A percentile compares a stretch with the other conserved stretches of the same genome.
Conservation (phyloP, 2,329 filamentous ascomycete species). For the Corinectria fuckeliana region DNA sequence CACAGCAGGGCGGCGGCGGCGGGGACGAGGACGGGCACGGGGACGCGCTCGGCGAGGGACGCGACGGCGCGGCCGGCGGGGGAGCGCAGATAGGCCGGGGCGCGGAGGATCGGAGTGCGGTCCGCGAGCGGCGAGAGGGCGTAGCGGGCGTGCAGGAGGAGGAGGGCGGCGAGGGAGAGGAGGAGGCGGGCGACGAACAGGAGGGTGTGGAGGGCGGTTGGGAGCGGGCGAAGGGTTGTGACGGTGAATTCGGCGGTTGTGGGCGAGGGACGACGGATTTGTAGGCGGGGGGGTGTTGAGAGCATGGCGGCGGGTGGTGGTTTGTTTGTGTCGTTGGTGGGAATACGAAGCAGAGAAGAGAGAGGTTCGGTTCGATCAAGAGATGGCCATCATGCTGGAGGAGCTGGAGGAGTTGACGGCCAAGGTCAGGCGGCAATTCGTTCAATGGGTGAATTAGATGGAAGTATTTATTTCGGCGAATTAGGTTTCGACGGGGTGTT, state of each 20-base stretch:
- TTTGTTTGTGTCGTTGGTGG: background rate
- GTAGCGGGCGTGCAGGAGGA: slow-evolving; percentile 60
- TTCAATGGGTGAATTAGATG: background rate
- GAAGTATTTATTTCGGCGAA: background rate
- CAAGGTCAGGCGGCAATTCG: background rate
- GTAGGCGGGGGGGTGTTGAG: slow-evolving; percentile 64
- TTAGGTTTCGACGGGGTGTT: background rate
- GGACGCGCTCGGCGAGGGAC: slow-evolving; percentile 43
- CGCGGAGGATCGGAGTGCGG: slow-evolving; percentile 35
- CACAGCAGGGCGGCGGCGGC: slow-evolving; percentile 48
- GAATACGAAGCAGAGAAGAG: slow-evolving; percentile 8
- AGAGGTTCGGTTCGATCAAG: background rate
- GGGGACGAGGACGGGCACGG: slow-evolving; percentile 50
- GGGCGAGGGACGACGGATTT: slow-evolving; percentile 73
- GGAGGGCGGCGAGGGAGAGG: slow-evolving; percentile 51
- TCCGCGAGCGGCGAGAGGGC: slow-evolving; percentile 40
- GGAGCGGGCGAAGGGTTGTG: slow-evolving; percentile 72
- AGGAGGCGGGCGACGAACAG: slow-evolving; percentile 50
- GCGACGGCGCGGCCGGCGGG: slow-evolving; percentile 43
- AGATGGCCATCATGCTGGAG: background rate
- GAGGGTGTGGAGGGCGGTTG: slow-evolving; percentile 55
- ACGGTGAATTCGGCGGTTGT: slow-evolving; percentile 94
- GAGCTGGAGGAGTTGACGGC: background rate
- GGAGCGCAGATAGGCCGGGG: slow-evolving; percentile 42
- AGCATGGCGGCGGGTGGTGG: slow-evolving; percentile 58